Evolutionary conservation across 805 yeast genomes (phyloP).

Genomic region (Candida silvicultrix): DNA sequence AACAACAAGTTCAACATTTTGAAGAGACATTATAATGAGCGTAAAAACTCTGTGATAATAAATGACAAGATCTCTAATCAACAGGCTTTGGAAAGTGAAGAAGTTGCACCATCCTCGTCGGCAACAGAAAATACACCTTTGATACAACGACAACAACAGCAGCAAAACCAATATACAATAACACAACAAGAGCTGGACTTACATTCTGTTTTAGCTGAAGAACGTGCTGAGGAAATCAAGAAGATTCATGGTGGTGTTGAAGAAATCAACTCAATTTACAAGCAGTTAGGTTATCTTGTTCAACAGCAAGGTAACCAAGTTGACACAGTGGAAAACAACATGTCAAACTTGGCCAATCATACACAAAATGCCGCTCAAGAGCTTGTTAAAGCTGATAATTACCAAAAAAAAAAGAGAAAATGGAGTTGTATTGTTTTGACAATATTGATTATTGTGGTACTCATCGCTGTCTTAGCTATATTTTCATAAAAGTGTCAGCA

Average conservation of each 20-base stretch:
- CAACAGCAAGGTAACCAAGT: slow-evolving; percentile 81
- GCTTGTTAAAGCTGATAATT: slow-evolving; percentile 64
- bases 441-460: slow-evolving; percentile 49
- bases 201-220: slow-evolving; percentile 59
- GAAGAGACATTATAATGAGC: slow-evolving; percentile 42
- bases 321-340: slow-evolving; percentile 78
- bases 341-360: slow-evolving; percentile 55
- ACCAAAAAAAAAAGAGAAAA: slow-evolving; percentile 61
- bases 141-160: slow-evolving; percentile 24
- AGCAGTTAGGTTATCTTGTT: slow-evolving; percentile 72
- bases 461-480: slow-evolving; percentile 53
- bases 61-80: slow-evolving; percentile 21
- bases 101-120: slow-evolving; percentile 3
- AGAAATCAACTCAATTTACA: slow-evolving; percentile 81
- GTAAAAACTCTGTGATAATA: slow-evolving; percentile 33
- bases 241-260: slow-evolving; percentile 71
- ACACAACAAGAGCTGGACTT: slow-evolving; percentile 51
- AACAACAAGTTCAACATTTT: slow-evolving; percentile 37
- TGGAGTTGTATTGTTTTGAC: slow-evolving; percentile 68
- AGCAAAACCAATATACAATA: slow-evolving; percentile 29
- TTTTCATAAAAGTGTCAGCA: too few relatives aligned
- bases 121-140: slow-evolving; percentile 17
- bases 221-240: slow-evolving; percentile 66
- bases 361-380: slow-evolving; percentile 68
- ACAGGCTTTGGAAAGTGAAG: slow-evolving; percentile 12